Evolutionary conservation across 2,329 filamentous ascomycete genomes (phyloP).

Genomic region (Salinomyces thailandicus): DNA sequence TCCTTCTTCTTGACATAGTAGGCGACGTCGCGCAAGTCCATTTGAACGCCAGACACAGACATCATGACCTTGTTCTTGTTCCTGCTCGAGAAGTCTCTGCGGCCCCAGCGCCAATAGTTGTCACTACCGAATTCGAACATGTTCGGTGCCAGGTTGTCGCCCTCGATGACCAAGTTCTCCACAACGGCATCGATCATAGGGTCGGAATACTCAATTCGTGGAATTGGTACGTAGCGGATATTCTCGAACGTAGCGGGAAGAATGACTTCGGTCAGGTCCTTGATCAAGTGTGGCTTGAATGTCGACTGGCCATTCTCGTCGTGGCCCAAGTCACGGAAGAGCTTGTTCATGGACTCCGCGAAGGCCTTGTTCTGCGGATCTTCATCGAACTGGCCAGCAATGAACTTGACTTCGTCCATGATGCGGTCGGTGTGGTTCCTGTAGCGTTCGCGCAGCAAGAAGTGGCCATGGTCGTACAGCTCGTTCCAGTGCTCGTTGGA

Average conservation of each 20-base stretch:
- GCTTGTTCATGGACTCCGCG: slow-evolving; percentile 61
- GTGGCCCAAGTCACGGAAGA: slow-evolving; percentile 84
- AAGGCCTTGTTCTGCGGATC: slow-evolving; percentile 82
- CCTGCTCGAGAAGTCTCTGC: slow-evolving; percentile 74
- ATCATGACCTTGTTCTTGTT: slow-evolving; percentile 78
- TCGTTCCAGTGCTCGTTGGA: slow-evolving; percentile 73
- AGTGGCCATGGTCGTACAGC: slow-evolving; percentile 76
- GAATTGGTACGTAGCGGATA: slow-evolving; percentile 80
- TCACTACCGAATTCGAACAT: slow-evolving; percentile 78
- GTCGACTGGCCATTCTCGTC: slow-evolving; percentile 71
- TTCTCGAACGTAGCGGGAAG: slow-evolving; percentile 73
- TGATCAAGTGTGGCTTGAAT: slow-evolving; percentile 89
- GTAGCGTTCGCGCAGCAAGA: slow-evolving; percentile 82
- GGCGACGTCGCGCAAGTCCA: slow-evolving; percentile 77
- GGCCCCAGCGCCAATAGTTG: slow-evolving; percentile 91
- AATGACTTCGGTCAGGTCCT: slow-evolving; percentile 80
- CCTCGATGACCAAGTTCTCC: slow-evolving; percentile 91
- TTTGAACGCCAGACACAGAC: slow-evolving; percentile 80
- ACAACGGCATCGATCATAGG: slow-evolving; percentile 74
- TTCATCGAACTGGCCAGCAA: slow-evolving; percentile 78
- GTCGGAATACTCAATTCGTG: slow-evolving; percentile 87
- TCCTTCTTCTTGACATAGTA: slow-evolving; percentile 94
- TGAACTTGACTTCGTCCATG: slow-evolving; percentile 80
- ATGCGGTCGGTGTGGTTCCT: slow-evolving; percentile 74
- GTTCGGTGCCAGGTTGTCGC: slow-evolving; percentile 94